Evolutionary conservation across 306 rosid species (phyloP), one percentile per base, ranked within the genome.

Genomic region (Quercus engelmannii): DNA sequence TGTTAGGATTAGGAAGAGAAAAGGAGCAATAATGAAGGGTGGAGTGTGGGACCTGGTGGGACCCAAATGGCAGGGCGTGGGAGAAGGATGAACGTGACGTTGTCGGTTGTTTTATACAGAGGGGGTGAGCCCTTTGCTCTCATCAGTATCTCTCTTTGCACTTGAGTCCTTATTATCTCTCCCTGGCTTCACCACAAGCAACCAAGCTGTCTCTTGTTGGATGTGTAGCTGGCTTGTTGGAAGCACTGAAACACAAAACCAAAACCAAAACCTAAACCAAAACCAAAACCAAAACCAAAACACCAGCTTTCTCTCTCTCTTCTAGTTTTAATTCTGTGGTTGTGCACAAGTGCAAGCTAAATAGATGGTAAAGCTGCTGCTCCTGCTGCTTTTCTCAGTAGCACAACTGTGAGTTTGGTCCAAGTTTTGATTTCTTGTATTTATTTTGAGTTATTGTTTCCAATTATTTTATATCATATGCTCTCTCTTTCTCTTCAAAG

Each of bases 161-260:
- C 76, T 61, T 58, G 46, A 64, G 72, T 65, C 79, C 41, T 35
- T 6, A 67, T 69, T 73, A 70, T 82, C 86, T 71, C 33, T 61
- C 55, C 51, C 79, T 81, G 76, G 89, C 91, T 85, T 78, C 89
- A 85, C 87, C 85, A 55, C 79, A 88, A 83, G 91, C 87, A 88
- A 88, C 91, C 91, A 85, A 85, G 75, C 89, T 88, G 89, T 88
- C 91, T 83, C 87, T 88, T 88, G 91, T 88, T 88, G 89, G 87
- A 78, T 75, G 71, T 73, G 56, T 49, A 79, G 74, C 78, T 62
- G 58, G 55, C 83, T 69, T 79, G 83, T 64, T 79, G 74, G 68
- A 33, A 23, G 68, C 87, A 38, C 84, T 75, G 86, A 80, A 79
- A 82, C 89, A 87, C 77, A 81, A 46, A 38, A 62, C 68, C 80